Percentiles rank a stretch among this genome's conserved stretches.
Evolutionary conservation across 2,329 filamentous ascomycete genomes (phyloP).

Genomic region (Talaromyces marneffei): DNA sequence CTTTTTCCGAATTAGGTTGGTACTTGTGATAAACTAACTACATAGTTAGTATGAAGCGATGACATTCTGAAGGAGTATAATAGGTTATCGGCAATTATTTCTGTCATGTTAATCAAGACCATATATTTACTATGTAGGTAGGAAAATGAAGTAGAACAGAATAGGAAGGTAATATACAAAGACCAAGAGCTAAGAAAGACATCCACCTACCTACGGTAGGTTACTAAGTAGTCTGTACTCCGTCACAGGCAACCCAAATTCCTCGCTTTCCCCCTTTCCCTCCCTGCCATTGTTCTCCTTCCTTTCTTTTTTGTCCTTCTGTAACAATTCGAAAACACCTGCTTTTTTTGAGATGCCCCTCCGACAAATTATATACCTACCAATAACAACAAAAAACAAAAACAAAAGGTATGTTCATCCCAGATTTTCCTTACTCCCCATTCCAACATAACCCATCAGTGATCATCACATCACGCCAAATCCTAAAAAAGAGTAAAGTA

Average conservation of each 20-base stretch:
- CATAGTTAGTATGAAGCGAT: neutral
- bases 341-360: neutral
- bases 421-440: neutral
- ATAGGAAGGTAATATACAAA: neutral
- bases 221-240: neutral
- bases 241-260: neutral
- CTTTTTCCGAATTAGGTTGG: conserved; percentile 7
- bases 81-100: neutral
- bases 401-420: neutral
- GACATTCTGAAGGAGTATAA: neutral
- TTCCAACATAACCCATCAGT: neutral
- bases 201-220: too few relatives aligned
- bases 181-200: neutral
- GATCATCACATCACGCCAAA: neutral
- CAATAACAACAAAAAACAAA: neutral
- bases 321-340: neutral
- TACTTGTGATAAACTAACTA: neutral
- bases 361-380: neutral
- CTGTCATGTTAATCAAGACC: neutral
- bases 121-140: neutral
- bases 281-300: neutral
- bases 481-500: neutral
- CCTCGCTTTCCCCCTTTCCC: neutral
- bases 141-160: neutral
- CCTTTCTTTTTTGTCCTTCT: neutral